Evolutionary conservation across 1,284 basidiomycete genomes (phyloP).

Genomic region (Tremellales sp.): DNA sequence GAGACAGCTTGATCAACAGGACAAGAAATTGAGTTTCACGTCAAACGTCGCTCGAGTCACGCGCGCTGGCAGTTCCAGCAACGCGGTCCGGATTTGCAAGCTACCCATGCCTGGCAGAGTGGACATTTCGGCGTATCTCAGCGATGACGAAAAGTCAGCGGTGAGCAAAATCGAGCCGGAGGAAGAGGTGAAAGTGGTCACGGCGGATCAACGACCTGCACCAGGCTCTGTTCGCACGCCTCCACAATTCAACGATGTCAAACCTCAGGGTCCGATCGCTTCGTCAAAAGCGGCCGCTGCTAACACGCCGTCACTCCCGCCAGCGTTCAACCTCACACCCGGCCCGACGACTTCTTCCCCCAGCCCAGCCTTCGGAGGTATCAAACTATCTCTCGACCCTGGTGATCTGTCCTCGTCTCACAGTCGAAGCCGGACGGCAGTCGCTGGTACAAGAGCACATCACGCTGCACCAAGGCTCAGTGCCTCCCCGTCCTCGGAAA

Average conservation of each 20-base stretch:
- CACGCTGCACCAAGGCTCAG: not conserved
- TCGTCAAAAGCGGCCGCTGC: no score
- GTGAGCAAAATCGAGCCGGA: not conserved
- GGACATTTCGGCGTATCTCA: not conserved
- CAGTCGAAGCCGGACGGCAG: not conserved
- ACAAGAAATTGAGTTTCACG: constrained; percentile 2
- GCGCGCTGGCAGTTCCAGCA: no score
- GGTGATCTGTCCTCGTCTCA: constrained; percentile 5
- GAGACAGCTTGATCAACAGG: constrained; percentile 2
- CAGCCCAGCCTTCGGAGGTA: constrained; percentile 16
- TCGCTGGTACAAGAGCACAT: not conserved
- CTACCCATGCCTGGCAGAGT: no score
- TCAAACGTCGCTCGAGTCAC: constrained; percentile 10
- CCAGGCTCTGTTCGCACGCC: constrained; percentile 15
- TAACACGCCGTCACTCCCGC: no score
- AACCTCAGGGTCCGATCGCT: no score
- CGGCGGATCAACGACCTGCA: not conserved
- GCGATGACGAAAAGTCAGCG: not conserved
- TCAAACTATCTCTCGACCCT: constrained; percentile 28
- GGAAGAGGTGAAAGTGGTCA: no score
- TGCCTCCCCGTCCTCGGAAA: not conserved
- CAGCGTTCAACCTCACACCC: constrained; percentile 1
- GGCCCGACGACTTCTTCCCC: constrained; percentile 1
- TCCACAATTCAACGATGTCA: no score
- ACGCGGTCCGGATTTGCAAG: no score